These are phyloP conservation scores for Dendrobium nobile DNA, from an alignment of 106 monocot genomes.

Conservation along the genomic window DNA sequence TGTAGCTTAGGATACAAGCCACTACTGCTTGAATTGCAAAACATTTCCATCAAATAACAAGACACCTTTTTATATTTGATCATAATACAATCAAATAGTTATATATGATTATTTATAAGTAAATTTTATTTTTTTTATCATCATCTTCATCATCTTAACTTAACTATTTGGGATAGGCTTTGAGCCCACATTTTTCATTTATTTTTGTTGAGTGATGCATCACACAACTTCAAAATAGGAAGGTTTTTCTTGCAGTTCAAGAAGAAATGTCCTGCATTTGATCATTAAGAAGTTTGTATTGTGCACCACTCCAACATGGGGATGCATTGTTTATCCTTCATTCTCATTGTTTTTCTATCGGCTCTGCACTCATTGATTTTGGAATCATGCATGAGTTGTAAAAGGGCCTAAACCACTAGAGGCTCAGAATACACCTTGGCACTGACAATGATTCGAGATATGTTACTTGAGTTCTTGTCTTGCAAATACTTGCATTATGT, in stretches of 20 bases:
- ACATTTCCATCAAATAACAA: too few species aligned
- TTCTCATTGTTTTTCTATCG: too few species aligned
- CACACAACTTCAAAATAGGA: neutral
- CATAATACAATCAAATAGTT: too few species aligned
- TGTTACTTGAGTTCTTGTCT: neutral
- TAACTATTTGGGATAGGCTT: neutral
- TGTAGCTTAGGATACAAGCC: neutral
- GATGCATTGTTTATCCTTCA: too few species aligned
- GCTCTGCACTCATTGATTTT: neutral
- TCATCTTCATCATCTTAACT: neutral
- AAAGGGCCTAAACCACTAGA: neutral
- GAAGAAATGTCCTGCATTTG: neutral
- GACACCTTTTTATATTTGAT: too few species aligned
- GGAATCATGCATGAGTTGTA: neutral
- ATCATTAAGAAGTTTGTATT: too few species aligned
- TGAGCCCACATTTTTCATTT: neutral
- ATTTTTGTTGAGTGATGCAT: neutral
- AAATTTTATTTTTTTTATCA: too few species aligned
- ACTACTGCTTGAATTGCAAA: neutral
- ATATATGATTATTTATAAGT: neutral
- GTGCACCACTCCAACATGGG: too few species aligned
- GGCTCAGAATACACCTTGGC: neutral
- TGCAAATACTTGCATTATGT: neutral
- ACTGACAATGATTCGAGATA: neutral
- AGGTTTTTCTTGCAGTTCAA: conserved; percentile 1